Base-by-base conservation (phyloP, 192 early-diverging fungal species). In the Chytriomyces sp. region DNA sequence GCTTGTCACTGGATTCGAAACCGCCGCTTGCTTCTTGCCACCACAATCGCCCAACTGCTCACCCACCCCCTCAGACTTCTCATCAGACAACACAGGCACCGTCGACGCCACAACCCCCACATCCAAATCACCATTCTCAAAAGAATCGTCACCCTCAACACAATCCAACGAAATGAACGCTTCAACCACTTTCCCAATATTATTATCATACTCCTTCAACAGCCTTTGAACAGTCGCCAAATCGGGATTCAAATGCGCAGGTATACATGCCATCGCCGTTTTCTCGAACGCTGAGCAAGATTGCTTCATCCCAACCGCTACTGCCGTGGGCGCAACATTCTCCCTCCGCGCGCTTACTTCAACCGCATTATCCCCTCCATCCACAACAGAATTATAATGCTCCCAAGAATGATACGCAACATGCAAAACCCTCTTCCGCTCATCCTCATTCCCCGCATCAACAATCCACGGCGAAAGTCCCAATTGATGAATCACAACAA, bases 401-500 rank as follows among this genome's bases (percentile, higher is more conserved):
- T 82, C 81, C 73, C 72, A 79, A 23, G 64, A 46, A 63, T 80
- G 77, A 74, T 82, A 82, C 6, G 80, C 78, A 64, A 81, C 74
- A 48, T 81, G 80, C 13, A 81, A n/a, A 23, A 73, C 43, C 20
- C 23, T 11, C 18, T 18, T 3, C 18, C 7, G 26, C 26, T 45
- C 1, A 45, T 67, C 65, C 9, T 24, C 77, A 23, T 77, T 23
- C 11, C 64, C 74, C 24, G 50, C 62, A 61, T 68, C 76, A 8
- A 84, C 69, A 26, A 79, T 50, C 82, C 82, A 84, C 46, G 67
- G 63, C 26, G 79, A 61, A 61, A 75, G 64, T 4, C 82, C 81
- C 8, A 63, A 45, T 69, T 85, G 81, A 67, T 85, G 84, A 43
- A 85, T 83, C 35, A 66, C 73, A 43, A 85, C 68, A 50, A 70